Evolutionary conservation across 192 early-diverging fungal species (phyloP), one percentile per base, ranked within the genome.

Genomic region (Gaertneriomyces sp.): DNA sequence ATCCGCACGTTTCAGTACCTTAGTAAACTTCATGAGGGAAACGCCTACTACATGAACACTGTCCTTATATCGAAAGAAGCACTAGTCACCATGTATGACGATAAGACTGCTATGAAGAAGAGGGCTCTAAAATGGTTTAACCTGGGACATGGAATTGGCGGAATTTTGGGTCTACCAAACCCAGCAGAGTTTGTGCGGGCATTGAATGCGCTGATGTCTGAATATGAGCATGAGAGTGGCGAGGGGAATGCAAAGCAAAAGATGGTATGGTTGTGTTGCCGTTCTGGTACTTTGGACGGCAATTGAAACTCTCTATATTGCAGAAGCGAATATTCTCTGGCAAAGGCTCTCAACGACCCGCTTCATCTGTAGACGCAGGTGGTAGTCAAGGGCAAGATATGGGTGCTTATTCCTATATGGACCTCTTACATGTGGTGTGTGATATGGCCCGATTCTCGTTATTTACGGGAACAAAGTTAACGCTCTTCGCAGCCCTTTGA

Each of bases 101-200:
- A 70, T 0, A 25, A 38, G 19, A 19, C 44, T 14, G 64, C 38
- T 20, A 49, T 70, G 9, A 25, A 51, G 46, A 63, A 46, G 40
- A 52, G 69, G 17, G 42, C 56, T 9, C 8, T 16, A 5, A 61
- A 70, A 58, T 74, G 70, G 65, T 72, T 75, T 42, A 53, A 69
- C 42, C 58, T 78, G 50, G 76, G 76, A 5, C 53, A 72, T 12
- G 70, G 64, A 39, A 63, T 74, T 5, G 76, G 76, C 12, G 60
- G 46, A 4, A 65, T 74, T 1, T 67, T 78, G 14, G 63, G 63
- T 12, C 66, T 78, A 16, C 58, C 67, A 10, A 64, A 16, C 42
- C 58, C 69, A 16, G 45, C 64, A 16, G 76, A 78, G 19, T 78
- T 69, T 47, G 66, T 78, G 7, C 45, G 67, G 40, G 72, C 73